phyloP scores from a whole-genome alignment of 2,329 filamentous ascomycete species.

The Scedosporium apiospermum region DNA sequence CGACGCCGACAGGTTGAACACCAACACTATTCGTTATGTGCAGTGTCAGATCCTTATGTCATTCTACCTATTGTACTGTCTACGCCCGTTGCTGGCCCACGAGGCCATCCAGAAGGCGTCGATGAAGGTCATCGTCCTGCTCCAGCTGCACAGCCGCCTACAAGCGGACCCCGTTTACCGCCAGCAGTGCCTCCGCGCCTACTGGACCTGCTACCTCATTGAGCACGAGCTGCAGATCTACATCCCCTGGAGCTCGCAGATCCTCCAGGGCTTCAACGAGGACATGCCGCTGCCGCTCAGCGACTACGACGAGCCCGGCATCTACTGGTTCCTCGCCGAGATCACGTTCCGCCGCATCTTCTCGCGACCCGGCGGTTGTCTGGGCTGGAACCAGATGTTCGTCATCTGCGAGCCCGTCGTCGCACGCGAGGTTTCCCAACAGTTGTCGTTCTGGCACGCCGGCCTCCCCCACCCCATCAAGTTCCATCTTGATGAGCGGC shows the following conservation, averaged over 20 bases:
- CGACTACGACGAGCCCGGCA: constrained; percentile 13
- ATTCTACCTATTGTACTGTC: constrained; percentile 11
- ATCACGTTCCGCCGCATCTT: constrained; percentile 13
- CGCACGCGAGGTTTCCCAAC: constrained; percentile 10
- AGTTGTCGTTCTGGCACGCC: constrained; percentile 12
- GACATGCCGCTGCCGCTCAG: constrained; percentile 11
- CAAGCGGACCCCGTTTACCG: constrained; percentile 5
- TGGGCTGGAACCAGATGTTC: constrained; percentile 10
- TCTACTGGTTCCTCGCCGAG: constrained; percentile 14
- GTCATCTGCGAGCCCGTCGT: constrained; percentile 12
- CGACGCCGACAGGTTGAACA: constrained; percentile 1
- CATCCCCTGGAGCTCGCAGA: constrained; percentile 11
- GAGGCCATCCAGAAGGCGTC: constrained; percentile 11
- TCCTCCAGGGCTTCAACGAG: constrained; percentile 11
- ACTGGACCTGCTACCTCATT: constrained; percentile 16
- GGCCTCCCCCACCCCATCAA: constrained; percentile 9
- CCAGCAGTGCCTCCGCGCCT: constrained; percentile 12
- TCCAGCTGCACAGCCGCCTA: constrained; percentile 6
- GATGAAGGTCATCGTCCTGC: constrained; percentile 5
- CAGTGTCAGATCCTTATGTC: constrained; percentile 12
- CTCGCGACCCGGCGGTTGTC: constrained; percentile 9
- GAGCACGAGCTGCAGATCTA: constrained; percentile 14
- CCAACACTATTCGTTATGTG: constrained; percentile 8
- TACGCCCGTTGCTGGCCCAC: constrained; percentile 12
- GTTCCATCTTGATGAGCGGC: constrained; percentile 7